These are phyloP conservation scores for Vairimorpha apis DNA, from an alignment of 371 early-diverging fungal genomes.

Conservation along the genomic window DNA sequence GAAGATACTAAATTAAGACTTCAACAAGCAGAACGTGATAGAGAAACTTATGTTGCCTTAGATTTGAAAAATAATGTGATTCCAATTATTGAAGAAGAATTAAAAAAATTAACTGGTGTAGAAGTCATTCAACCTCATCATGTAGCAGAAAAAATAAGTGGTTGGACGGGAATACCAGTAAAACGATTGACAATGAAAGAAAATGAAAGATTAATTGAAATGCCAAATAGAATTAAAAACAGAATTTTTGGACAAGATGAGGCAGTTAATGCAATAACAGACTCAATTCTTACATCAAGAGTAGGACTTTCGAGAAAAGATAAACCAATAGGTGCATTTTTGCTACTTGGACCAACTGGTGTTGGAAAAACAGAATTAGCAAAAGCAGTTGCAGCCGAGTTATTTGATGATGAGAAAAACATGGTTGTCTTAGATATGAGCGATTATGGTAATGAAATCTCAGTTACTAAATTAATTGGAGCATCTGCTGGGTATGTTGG, in stretches of 20 bases:
- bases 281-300: conserved; percentile 72
- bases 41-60: conserved; percentile 51
- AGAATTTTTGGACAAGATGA: conserved; percentile 77
- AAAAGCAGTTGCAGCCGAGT: conserved; percentile 74
- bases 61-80: conserved; percentile 71
- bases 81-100: conserved; percentile 68
- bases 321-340: conserved; percentile 76
- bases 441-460: conserved; percentile 76
- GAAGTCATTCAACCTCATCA: conserved; percentile 76
- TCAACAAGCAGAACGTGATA: conserved; percentile 57
- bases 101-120: conserved; percentile 66
- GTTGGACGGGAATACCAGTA: conserved; percentile 79
- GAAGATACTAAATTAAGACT: conserved; percentile 59
- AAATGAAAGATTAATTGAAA: conserved; percentile 71
- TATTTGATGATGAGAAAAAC: conserved; percentile 75
- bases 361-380: conserved; percentile 81
- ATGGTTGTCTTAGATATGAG: conserved; percentile 82
- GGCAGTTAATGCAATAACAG: conserved; percentile 71
- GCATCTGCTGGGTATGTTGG: conserved; percentile 80
- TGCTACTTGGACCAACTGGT: conserved; percentile 84
- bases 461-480: conserved; percentile 76
- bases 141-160: conserved; percentile 74
- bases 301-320: conserved; percentile 73
- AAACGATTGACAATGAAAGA: conserved; percentile 71
- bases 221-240: conserved; percentile 68